Conservation (phyloP, 2,329 filamentous ascomycete genomes). For the Hymenoscyphus albidus region DNA sequence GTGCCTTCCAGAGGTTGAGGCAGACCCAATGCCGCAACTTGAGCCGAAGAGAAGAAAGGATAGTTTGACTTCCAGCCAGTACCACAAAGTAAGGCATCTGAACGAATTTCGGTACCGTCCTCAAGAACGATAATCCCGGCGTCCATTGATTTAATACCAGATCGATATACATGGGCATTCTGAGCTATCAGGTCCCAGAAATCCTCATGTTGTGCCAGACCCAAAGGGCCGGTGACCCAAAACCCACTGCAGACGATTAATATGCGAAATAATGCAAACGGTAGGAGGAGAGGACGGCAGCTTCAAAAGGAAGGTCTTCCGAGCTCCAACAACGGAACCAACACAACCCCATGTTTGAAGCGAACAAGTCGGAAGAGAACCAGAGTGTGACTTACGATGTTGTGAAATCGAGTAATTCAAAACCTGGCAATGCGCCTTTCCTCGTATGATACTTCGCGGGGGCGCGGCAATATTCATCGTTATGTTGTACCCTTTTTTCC, state of each 20-base stretch:
- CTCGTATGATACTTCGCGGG: not conserved
- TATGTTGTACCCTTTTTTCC: not conserved
- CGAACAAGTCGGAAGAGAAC: too few species aligned
- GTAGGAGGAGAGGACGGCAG: not conserved
- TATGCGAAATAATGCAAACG: conserved; percentile 12
- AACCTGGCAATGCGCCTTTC: not conserved
- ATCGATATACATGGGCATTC: not conserved
- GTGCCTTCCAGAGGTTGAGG: conserved; percentile 18
- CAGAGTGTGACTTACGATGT: not conserved
- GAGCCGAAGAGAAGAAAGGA: conserved; percentile 25
- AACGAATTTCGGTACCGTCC: conserved; percentile 6
- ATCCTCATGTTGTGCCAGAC: not conserved
- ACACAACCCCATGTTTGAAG: too few species aligned
- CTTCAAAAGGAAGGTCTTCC: too few species aligned
- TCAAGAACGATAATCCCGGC: not conserved
- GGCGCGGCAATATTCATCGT: not conserved
- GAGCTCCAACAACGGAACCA: too few species aligned
- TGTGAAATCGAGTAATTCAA: not conserved
- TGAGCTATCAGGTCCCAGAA: not conserved
- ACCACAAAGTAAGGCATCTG: conserved; percentile 29
- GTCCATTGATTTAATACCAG: not conserved
- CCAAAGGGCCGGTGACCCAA: conserved; percentile 35
- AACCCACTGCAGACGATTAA: conserved; percentile 30
- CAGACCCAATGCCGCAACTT: conserved; percentile 19
- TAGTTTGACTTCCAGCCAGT: conserved; percentile 28